Evolutionary conservation across 176 grass and related monocot genomes (phyloP), one percentile per base, ranked within the genome.

Genomic region (Bromus sterilis): DNA sequence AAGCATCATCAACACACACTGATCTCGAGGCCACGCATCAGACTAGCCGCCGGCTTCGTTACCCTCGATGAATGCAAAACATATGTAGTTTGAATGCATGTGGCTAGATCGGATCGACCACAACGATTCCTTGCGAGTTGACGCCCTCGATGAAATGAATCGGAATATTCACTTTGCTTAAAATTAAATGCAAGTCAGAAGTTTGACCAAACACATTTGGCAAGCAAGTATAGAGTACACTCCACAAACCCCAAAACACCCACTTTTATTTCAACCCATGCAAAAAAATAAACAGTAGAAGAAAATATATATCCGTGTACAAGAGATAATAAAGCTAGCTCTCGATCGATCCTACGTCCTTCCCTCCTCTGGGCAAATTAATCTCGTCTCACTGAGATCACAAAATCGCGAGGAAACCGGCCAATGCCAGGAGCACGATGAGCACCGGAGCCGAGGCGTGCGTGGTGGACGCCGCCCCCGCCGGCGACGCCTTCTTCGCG

Each of bases 321-420:
- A 86, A 33, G 12, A 42, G 49, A 53, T 3, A 80, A 31, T 23
- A n/a, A 10, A 46, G 15, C 35, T 43, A 69, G 35, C 48, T 61
- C 48, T 61, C 68, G 67, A 72, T 21, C 40, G 67, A 72, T 72
- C 29, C 83, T 78, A 61, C 53, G 7, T 68, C 57, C 33, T 74
- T 62, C 61, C 3, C 29, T 31, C n/a, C 2, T 14, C 28, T 4
- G 20, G 13, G 11, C 28, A 49, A 31, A 33, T 44, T 58, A 1
- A 14, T 4, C 25, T 65, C 61, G 7, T 14, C 8, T 72, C 68
- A 37, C 9, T 14, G 8, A 76, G 21, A 76, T 86, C 61, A 87
- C 56, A 75, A 44, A 21, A 56, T 58, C 6, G 71, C 72, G 35
- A 85, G 20, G 63, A 77, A 82, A 72, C 87, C 64, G 1, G 9